Percentiles rank a stretch among this genome's conserved stretches.
These are phyloP conservation scores for Citrus medica DNA, from an alignment of 345 rosid genomes.

Conservation along the genomic window DNA sequence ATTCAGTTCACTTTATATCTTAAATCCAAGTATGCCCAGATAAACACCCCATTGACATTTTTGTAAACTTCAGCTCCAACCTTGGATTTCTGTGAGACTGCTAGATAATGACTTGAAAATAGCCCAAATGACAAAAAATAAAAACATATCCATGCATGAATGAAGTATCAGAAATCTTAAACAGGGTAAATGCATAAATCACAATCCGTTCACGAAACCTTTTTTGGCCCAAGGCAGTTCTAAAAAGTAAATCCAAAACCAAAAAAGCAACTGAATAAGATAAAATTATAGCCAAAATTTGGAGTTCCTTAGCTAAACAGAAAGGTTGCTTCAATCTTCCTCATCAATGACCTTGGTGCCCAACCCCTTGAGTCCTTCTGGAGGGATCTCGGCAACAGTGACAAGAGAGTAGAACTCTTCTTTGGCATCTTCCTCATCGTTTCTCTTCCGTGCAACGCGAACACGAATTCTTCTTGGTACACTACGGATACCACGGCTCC, in stretches of 20 bases:
- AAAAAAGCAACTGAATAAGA: background rate
- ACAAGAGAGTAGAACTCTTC: slow-evolving; percentile 78
- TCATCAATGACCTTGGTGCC: slow-evolving; percentile 71
- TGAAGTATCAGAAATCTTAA: background rate
- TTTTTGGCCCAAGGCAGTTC: background rate
- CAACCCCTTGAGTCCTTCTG: slow-evolving; percentile 55
- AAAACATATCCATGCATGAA: background rate
- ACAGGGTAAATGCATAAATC: background rate
- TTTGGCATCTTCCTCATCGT: slow-evolving; percentile 80
- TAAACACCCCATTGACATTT: too few relatives aligned
- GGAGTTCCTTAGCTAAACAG: background rate
- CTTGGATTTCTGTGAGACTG: background rate
- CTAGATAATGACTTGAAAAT: background rate
- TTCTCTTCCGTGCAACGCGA: slow-evolving; percentile 73
- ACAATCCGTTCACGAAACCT: background rate
- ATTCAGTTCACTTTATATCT: too few relatives aligned
- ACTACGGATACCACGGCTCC: slow-evolving; percentile 82
- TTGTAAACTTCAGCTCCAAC: background rate
- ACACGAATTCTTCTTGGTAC: slow-evolving; percentile 78
- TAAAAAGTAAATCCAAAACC: background rate
- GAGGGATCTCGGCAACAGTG: slow-evolving; percentile 57
- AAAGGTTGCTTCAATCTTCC: slow-evolving; percentile 35
- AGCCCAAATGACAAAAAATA: background rate
- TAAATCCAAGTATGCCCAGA: too few relatives aligned
- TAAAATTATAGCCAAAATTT: slow-evolving; percentile 11